Evolutionary conservation across 176 grass and related monocot species (phyloP).

Genomic region (Ensete ventricosum): DNA sequence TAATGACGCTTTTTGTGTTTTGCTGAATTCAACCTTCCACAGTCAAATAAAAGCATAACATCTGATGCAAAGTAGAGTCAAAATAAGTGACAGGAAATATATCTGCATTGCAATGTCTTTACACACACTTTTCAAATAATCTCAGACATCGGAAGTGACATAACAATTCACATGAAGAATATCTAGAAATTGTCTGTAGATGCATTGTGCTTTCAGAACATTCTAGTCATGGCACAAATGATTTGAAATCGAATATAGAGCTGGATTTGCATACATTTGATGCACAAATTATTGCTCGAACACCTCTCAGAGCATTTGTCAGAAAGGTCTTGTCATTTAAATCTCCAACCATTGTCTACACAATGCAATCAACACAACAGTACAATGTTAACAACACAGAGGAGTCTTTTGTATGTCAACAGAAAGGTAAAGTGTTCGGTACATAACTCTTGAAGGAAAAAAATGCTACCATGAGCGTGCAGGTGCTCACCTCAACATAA

Average conservation of each 20-base stretch:
- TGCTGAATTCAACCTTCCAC: too few relatives aligned
- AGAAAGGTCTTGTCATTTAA: slow-evolving; percentile 55
- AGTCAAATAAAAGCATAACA: too few relatives aligned
- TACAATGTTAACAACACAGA: slow-evolving; percentile 1
- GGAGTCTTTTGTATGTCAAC: not conserved
- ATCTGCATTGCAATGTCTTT: too few relatives aligned
- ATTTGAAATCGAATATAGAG: slow-evolving; percentile 7
- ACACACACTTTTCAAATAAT: too few relatives aligned
- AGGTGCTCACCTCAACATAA: slow-evolving; percentile 62
- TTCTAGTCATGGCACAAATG: not conserved
- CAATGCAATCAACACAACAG: slow-evolving; percentile 9
- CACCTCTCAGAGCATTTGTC: slow-evolving; percentile 59
- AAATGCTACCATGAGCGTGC: not conserved
- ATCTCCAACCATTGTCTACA: slow-evolving; percentile 66
- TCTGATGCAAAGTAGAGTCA: too few relatives aligned
- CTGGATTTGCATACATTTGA: slow-evolving; percentile 42
- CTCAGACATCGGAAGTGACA: too few relatives aligned
- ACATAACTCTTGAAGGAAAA: not conserved
- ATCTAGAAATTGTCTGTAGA: too few relatives aligned
- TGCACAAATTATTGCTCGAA: slow-evolving; percentile 66
- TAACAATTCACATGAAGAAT: too few relatives aligned
- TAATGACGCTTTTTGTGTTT: too few relatives aligned
- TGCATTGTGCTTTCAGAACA: too few relatives aligned
- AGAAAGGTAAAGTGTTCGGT: not conserved
- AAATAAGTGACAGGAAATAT: too few relatives aligned